phyloP scores from a whole-genome alignment of 2,329 filamentous ascomycete species.

The Hortaea werneckii region DNA sequence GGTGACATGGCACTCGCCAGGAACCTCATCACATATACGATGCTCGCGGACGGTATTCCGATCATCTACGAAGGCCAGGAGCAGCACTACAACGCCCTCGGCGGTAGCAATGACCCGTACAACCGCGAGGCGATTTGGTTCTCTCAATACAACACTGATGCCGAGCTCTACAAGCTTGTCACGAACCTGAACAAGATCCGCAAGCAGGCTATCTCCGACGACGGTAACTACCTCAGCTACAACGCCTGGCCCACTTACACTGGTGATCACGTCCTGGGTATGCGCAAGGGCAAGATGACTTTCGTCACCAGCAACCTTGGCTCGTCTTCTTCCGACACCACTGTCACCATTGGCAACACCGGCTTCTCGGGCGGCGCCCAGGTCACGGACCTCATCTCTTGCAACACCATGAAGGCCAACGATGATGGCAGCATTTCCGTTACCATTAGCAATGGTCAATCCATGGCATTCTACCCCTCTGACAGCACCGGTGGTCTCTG shows the following conservation, averaged over 20 bases:
- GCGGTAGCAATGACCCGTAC: conserved; percentile 25
- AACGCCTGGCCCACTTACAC: conserved; percentile 31
- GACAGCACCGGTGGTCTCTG: conserved; percentile 10
- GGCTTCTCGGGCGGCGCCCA: conserved; percentile 19
- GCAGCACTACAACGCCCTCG: conserved; percentile 42
- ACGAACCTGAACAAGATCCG: conserved; percentile 42
- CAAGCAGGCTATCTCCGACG: conserved; percentile 32
- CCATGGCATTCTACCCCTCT: conserved; percentile 28
- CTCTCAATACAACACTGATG: conserved; percentile 30
- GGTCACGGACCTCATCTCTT: conserved; percentile 31
- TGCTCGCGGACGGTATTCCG: conserved; percentile 52
- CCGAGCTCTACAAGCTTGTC: conserved; percentile 33
- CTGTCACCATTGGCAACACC: conserved; percentile 16
- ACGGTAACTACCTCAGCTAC: conserved; percentile 31
- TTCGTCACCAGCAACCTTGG: conserved; percentile 26
- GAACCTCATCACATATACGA: conserved; percentile 52
- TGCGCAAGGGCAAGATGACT: conserved; percentile 40
- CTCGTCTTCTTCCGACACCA: conserved; percentile 14
- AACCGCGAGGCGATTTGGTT: conserved; percentile 36
- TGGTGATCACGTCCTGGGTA: conserved; percentile 33
- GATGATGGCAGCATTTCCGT: conserved; percentile 22
- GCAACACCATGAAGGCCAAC: conserved; percentile 21
- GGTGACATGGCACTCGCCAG: conserved; percentile 46
- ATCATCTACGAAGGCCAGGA: conserved; percentile 58
- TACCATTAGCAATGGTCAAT: conserved; percentile 26